Base-by-base conservation (phyloP, 169 alveolate species). In the Plasmodium malariae region DNA sequence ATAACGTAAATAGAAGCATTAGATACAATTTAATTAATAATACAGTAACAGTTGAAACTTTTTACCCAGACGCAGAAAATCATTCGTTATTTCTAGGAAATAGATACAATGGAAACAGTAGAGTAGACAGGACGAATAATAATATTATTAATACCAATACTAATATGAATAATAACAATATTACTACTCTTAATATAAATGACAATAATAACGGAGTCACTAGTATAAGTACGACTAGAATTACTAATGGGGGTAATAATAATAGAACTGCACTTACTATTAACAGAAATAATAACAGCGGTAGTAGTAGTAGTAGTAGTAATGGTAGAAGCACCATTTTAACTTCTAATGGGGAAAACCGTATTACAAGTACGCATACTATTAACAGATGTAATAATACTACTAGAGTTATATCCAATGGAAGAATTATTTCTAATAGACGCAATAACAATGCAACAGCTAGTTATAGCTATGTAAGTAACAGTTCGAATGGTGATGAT, bases 1-100 rank as follows among this genome's bases (percentile, higher is more conserved):
- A 28, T 70, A 32, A 28, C 43, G 19, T 21, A 17, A 32, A 43
- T 74, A 65, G 76, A 32, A 45, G 19, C 59, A 74, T 37, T 34
- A 34, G 67, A 32, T 24, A 14, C 1, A 74, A 60, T 74, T 54
- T 59, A 74, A 32, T 43, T 57, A 74, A 59, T 60, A 74, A 59
- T 62, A 43, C 63, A 9, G 67, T 12, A 28, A 21, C 51, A 34
- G 2, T 11, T 1, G 55, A 48, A 43, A 62, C 34, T 74, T 17
- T 37, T 9, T 49, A 57, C 34, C 67, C 72, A 7, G 14, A 36
- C 30, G 32, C 43, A 24, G 36, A 28, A 17, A 57, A 73, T 55
- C 49, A 48, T 34, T 30, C 55, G 21, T 45, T 73, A 3, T 34
- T 73, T 17, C 34, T 73, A 26, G 28, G 37, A 59, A 59, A 62